These are phyloP conservation scores for Senna tora DNA, from an alignment of 306 rosid species.

Conservation along the genomic window DNA sequence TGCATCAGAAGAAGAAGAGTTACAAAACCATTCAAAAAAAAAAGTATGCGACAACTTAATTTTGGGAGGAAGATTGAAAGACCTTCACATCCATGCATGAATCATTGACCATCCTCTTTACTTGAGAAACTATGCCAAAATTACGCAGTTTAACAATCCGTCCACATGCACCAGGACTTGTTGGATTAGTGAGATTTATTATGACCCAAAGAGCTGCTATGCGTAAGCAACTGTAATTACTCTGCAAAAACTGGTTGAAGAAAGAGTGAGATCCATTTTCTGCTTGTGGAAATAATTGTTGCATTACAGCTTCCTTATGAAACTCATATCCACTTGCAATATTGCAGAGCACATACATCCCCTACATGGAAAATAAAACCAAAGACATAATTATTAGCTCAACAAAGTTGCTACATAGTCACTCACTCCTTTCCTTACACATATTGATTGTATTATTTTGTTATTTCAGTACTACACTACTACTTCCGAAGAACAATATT, in stretches of 20 bases:
- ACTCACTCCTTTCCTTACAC: neutral
- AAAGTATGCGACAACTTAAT: neutral
- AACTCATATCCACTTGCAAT: conserved; percentile 80
- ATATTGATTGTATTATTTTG: neutral
- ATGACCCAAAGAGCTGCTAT: conserved; percentile 71
- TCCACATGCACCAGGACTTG: conserved; percentile 55
- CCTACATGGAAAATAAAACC: conserved; percentile 54
- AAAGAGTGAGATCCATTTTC: conserved; percentile 53
- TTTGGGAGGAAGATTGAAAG: conserved; percentile 29
- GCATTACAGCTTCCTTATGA: conserved; percentile 81
- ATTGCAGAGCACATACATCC: conserved; percentile 75
- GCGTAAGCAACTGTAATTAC: conserved; percentile 63
- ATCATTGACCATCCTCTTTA: conserved; percentile 76
- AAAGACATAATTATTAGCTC: conserved; percentile 23
- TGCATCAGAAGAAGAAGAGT: conserved; percentile 45
- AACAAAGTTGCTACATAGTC: conserved; percentile 8
- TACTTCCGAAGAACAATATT: neutral
- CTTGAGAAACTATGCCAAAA: conserved; percentile 72
- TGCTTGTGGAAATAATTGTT: conserved; percentile 58
- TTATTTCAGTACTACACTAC: neutral
- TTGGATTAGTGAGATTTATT: conserved; percentile 70
- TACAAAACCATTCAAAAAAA: conserved; percentile 22
- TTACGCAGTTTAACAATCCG: conserved; percentile 59
- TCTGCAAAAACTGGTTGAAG: conserved; percentile 64
- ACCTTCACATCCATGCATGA: conserved; percentile 83